Evolutionary conservation across 1,139 yeast species (phyloP), one percentile per base, ranked within the genome.

Genomic region (Blastobotrys proliferans): DNA sequence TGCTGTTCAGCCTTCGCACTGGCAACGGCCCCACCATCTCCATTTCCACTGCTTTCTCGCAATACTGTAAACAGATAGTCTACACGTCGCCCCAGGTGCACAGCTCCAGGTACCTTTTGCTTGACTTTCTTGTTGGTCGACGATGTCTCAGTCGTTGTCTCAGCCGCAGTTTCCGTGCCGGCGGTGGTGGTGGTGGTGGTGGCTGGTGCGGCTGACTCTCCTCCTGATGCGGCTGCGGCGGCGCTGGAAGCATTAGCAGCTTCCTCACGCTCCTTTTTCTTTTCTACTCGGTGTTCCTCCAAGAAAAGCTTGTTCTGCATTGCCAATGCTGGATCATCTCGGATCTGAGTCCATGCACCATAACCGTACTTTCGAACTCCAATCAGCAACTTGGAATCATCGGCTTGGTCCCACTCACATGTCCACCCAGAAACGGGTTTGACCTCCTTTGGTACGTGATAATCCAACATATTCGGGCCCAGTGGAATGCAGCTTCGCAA

Each of bases 361-460:
- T 87, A 92, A 0, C 99, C 99, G 64, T 90, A 87, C 63, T 87
- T 88, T 60, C 78, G 76, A 25, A 92, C 84, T 51, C 99, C 99
- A 33, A 84, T 78, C 50, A 94, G 64, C 43, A 94, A 70, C 79
- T 81, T 83, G 35, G 88, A 83, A 63, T 94, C 99, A 60, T 94
- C 96, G 32, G 72, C 76, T 11, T 74, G 72, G 3, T 73, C 70
- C 99, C 99, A 94, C 29, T 78, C 80, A 57, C 95, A 86, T 45
- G 79, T 76, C 99, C 99, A 94, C 32, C 87, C 90, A 58, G 79
- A 80, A 4, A 88, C 97, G 20, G 82, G 80, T 65, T 90, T 90
- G 14, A 94, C 86, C 11, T 70, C 67, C 45, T 68, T 70, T 6
- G 75, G 76, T 38, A 90, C 72, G 41, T 69, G 73, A 60, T 84